Evolutionary conservation across 768 basidiomycete genomes (phyloP).

Genomic region (Suillus alpinus): DNA sequence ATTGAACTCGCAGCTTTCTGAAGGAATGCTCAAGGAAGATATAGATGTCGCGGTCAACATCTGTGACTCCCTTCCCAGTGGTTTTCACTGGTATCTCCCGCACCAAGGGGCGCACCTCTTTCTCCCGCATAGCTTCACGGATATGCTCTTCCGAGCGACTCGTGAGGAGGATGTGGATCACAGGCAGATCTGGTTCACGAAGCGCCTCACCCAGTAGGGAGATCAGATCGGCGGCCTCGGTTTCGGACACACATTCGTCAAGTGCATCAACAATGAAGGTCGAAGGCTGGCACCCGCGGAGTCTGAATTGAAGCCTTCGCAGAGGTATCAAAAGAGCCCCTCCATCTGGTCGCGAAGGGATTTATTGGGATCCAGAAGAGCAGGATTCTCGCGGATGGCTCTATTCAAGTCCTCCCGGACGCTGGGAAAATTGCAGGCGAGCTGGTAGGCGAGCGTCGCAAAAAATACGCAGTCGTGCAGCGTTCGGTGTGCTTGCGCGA

Average conservation of each 20-base stretch:
- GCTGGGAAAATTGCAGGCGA: neutral
- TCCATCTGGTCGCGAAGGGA: neutral
- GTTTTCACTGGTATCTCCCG: neutral
- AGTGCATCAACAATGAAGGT: neutral
- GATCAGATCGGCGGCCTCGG: neutral
- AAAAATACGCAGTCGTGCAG: neutral
- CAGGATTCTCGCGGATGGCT: neutral
- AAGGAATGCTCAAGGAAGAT: neutral
- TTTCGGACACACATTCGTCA: neutral
- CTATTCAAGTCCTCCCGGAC: neutral
- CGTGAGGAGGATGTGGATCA: neutral
- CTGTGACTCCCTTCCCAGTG: neutral
- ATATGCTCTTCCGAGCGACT: neutral
- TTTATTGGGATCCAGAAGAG: neutral
- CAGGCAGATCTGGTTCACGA: neutral
- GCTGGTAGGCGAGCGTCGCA: neutral
- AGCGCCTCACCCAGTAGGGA: neutral
- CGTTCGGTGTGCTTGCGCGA: neutral
- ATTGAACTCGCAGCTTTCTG: neutral
- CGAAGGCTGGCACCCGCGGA: neutral
- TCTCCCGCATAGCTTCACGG: neutral
- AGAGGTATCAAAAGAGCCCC: neutral
- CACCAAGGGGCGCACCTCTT: neutral
- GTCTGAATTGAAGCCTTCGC: neutral
- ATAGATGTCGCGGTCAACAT: neutral